Percentiles rank a stretch among this genome's conserved stretches.
phyloP scores from a whole-genome alignment of 257 asterid species.

The Gentiana macrophylla region DNA sequence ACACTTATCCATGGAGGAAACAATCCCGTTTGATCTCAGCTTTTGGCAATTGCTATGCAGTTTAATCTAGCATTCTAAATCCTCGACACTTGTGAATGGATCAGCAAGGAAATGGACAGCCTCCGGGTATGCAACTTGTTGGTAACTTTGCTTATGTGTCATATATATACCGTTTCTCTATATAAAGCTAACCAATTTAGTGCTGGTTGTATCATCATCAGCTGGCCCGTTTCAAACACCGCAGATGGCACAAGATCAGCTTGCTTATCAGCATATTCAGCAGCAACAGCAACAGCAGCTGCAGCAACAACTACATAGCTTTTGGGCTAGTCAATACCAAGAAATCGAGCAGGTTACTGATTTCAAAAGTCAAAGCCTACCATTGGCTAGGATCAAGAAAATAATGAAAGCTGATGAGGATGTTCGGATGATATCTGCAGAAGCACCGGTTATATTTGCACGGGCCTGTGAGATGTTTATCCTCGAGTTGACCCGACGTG shows the following conservation, averaged over 20 bases:
- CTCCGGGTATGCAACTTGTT: constrained; percentile 48
- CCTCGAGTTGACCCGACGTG: constrained; percentile 83
- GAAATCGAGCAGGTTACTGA: constrained; percentile 74
- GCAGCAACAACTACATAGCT: constrained; percentile 75
- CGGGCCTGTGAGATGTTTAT: constrained; percentile 98
- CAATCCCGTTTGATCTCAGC: no score
- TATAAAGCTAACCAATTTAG: constrained; percentile 12
- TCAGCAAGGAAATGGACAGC: constrained; percentile 87
- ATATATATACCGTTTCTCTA: constrained; percentile 34
- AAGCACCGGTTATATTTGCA: constrained; percentile 89
- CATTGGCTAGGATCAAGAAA: constrained; percentile 91
- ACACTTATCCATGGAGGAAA: no score
- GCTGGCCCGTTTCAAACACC: constrained; percentile 16
- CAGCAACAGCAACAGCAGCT: constrained; percentile 89
- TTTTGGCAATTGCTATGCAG: no score
- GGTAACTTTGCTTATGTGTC: constrained; percentile 58
- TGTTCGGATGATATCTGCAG: constrained; percentile 93
- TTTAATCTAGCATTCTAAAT: no score
- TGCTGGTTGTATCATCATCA: no score
- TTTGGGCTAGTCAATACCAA: constrained; percentile 72
- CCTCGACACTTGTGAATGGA: constrained; percentile 30
- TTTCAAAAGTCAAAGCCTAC: constrained; percentile 92
- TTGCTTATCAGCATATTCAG: constrained; percentile 92
- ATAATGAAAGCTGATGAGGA: constrained; percentile 96
- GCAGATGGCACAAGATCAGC: constrained; percentile 84